These are phyloP conservation scores for Ajuga chamaepitys DNA, from an alignment of 257 asterid genomes.

Conservation along the genomic window DNA sequence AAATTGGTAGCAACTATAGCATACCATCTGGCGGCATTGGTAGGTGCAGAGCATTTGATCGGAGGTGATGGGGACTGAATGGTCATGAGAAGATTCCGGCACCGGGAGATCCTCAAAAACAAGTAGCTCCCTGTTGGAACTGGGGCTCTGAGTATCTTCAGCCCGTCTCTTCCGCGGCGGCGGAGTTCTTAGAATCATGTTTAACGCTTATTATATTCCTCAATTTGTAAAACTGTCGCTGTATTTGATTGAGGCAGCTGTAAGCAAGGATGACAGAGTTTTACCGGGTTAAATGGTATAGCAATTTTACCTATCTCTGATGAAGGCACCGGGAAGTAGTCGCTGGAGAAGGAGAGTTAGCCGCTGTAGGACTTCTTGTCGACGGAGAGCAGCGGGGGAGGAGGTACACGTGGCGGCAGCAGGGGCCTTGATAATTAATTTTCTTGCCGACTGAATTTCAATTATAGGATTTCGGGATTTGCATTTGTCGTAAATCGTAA, in stretches of 20 bases:
- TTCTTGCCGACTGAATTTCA: too few relatives aligned
- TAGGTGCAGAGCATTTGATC: conserved; percentile 95
- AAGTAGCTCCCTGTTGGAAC: conserved; percentile 46
- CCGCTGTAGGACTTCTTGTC: too few relatives aligned
- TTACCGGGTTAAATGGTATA: too few relatives aligned
- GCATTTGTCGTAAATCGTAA: too few relatives aligned
- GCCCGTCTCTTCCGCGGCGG: conserved; percentile 74
- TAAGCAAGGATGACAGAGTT: too few relatives aligned
- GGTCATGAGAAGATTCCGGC: conserved; percentile 51
- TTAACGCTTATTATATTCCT: background rate
- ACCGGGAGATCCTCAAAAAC: conserved; percentile 62
- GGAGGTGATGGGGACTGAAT: conserved; percentile 32
- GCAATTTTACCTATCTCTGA: too few relatives aligned
- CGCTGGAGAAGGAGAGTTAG: too few relatives aligned
- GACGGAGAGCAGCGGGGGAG: too few relatives aligned
- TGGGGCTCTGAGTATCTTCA: conserved; percentile 55
- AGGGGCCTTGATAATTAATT: too few relatives aligned
- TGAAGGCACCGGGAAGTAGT: too few relatives aligned
- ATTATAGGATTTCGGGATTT: too few relatives aligned
- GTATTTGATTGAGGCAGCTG: background rate
- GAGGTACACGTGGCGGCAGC: too few relatives aligned
- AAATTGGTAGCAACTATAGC: background rate
- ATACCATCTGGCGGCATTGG: conserved; percentile 98
- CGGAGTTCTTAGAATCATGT: conserved; percentile 83
- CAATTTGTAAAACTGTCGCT: background rate